Evolutionary conservation across 768 basidiomycete genomes (phyloP), one percentile per base, ranked within the genome.

Genomic region (Boletus fagicola): DNA sequence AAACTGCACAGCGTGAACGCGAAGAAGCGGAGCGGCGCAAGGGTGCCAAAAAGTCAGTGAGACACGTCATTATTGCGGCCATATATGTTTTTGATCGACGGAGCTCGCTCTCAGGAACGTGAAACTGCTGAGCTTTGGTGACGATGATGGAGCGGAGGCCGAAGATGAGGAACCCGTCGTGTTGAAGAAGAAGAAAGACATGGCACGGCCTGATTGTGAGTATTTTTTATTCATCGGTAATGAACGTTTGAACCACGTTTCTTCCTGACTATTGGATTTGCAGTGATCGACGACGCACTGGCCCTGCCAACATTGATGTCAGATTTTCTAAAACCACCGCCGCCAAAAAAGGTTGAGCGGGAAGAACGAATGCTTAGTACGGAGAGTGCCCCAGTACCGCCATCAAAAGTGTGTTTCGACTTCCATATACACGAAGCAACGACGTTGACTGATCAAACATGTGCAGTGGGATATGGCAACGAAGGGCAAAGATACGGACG

Each of bases 111-210:
- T 24, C 58, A 97, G 94, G 73, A 93, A 99, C 65, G 89, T 90
- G 11, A 90, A 88, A 54, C 74, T 99, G 11, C 72, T 98, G 53
- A 96, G 93, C 50, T 99, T 99, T 69, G 92, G 85, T 16, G 88
- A 78, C 10, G 88, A 83, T 9, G 88, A 84, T 46, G 88, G 83
- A 1, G 76, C 66, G 22, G 87, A 82, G 5, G 76, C 65, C 35
- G 87, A 82, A 28, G 86, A 83, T 9, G 81, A 75, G 13, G 87
- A 85, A 45, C 66, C 78, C 0, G 71, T 78, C 0, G 68, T 69
- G 2, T 77, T 84, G 61, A 86, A 86, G 74, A 94, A 93, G 79
- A 94, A 93, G 79, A 94, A 92, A 70, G 79, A 86, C 0, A 90
- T 96, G 28, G 86, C 80, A 24, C 78, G 95, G 28, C 90, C 91